Base-by-base conservation (phyloP, 768 basidiomycete genomes). In the Termitomyces sp. region DNA sequence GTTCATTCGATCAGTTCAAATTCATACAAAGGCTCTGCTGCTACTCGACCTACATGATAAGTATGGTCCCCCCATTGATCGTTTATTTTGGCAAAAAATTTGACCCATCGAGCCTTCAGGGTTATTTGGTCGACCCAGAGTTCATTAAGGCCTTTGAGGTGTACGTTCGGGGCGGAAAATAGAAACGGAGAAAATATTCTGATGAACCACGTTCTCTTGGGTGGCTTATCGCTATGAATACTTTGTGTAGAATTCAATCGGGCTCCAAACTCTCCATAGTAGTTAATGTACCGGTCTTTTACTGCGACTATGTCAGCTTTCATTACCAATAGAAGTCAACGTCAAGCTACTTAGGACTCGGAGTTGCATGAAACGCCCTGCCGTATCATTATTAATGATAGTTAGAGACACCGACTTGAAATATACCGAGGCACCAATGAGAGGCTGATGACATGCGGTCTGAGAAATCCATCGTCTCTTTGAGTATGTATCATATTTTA, bases 81-180 rank as follows among this genome's bases (percentile, higher is more conserved):
- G 23, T 66, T 70, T 13, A 78, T 33, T 36, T 70, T 71, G 5
- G 50, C 43, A 44, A 77, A 66, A 33, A 79, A 76, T 22, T 59
- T 61, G 2, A 60, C 64, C 77, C 79, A 83, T 12, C 59, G 70
- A 18, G 58, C 56, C 39, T 63, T 68, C 53, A 69, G 65, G 2
- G 69, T 72, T n/a, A 74, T 64, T 3, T 66, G 52, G 52, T 84
- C 82, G 0, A 81, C 72, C 68, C 77, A 84, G 25, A 81, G 68
- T 22, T 67, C 71, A 45, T 76, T 70, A 31, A 84, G 60, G 20
- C 65, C 54, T 5, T 63, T 64, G 27, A 81, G 59, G 35, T 79
- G 78, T 15, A 68, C 61, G 33, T 73, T 63, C 0, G 82, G 82
- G 10, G 70, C 64, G 53, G 68, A 72, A 62, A 82, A 81, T 16